phyloP scores from a whole-genome alignment of 768 basidiomycete species.

The Suillus weaverae region DNA sequence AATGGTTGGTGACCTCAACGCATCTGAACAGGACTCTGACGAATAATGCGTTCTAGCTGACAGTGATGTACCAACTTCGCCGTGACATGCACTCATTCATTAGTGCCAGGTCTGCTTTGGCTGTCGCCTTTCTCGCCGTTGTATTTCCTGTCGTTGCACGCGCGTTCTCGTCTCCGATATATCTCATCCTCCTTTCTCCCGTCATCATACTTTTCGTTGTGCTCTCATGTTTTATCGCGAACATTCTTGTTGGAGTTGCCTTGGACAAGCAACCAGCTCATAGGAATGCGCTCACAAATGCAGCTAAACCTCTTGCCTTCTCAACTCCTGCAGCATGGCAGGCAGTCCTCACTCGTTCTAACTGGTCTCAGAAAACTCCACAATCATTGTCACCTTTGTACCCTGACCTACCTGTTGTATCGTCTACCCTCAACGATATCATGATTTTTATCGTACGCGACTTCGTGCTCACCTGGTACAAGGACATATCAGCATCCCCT shows the following conservation, averaged over 20 bases:
- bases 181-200: conserved; percentile 64
- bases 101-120: conserved; percentile 52
- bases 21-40: neutral
- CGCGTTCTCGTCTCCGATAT: conserved; percentile 64
- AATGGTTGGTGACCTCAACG: neutral
- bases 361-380: conserved; percentile 79
- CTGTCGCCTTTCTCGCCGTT: conserved; percentile 58
- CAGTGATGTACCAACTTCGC: neutral
- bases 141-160: conserved; percentile 55
- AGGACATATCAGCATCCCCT: conserved; percentile 78
- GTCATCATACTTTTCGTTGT: conserved; percentile 49
- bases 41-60: neutral
- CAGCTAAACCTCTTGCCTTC: conserved; percentile 78
- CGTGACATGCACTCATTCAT: conserved; percentile 38
- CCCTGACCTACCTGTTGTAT: conserved; percentile 64
- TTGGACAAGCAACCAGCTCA: conserved; percentile 48
- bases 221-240: conserved; percentile 51
- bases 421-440: conserved; percentile 74
- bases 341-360: conserved; percentile 82
- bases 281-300: conserved; percentile 45
- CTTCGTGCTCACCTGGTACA: conserved; percentile 91
- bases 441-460: conserved; percentile 80
- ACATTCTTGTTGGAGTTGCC: conserved; percentile 55
- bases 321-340: conserved; percentile 96
- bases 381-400: conserved; percentile 67